Evolutionary conservation across 1,139 yeast genomes (phyloP).

Genomic region (Geotrichum reessii): DNA sequence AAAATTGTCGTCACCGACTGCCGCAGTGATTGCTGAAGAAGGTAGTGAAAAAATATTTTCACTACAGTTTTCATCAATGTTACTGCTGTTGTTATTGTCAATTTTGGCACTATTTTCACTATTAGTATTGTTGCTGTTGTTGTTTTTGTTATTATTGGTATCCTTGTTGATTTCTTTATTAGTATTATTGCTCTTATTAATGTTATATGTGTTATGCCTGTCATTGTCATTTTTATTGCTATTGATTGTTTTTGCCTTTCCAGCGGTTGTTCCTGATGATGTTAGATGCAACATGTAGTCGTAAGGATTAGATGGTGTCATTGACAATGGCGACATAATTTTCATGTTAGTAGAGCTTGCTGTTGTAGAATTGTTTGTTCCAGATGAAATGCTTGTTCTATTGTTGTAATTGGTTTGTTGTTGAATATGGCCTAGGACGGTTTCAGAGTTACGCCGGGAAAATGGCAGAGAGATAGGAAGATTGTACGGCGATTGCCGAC

Average conservation of each 20-base stretch:
- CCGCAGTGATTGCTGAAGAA: background rate
- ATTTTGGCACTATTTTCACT: background rate
- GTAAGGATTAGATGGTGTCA: background rate
- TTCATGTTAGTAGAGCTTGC: background rate
- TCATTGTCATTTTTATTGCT: conserved; percentile 27
- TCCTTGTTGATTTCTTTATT: background rate
- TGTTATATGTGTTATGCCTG: conserved; percentile 25
- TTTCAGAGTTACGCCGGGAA: background rate
- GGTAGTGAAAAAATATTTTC: background rate
- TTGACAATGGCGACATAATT: background rate
- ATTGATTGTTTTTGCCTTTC: conserved; percentile 12
- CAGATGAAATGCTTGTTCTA: background rate
- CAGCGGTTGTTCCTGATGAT: background rate
- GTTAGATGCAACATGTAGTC: background rate
- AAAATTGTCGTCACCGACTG: background rate
- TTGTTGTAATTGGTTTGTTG: background rate
- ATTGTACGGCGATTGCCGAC: background rate
- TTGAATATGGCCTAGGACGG: background rate
- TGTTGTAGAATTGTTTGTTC: background rate
- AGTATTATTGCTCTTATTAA: conserved; percentile 23
- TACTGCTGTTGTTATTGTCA: too few relatives aligned
- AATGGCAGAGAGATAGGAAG: background rate
- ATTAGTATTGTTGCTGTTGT: background rate
- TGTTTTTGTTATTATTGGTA: background rate
- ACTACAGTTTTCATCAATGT: too few relatives aligned